Evolutionary conservation across 495 filamentous ascomycete genomes (phyloP), one percentile per base, ranked within the genome.

Genomic region (Lasiosphaeria miniovina): DNA sequence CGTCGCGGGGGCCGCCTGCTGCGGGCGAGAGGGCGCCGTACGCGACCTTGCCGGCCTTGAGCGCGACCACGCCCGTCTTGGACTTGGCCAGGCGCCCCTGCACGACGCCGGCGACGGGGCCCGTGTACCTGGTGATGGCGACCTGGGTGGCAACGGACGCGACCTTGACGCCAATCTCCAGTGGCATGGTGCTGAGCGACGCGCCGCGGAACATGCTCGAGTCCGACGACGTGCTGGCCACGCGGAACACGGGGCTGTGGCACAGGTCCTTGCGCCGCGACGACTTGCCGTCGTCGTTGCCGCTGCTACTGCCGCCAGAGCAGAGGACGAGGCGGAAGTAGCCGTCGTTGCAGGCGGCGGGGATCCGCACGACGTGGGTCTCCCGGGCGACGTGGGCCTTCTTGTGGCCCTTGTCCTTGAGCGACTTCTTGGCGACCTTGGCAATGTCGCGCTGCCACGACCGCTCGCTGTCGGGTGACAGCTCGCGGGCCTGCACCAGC

Each of bases 311-410:
- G 15, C 64, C 70, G 3, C 81, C 82, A 2, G 76, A 68, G 60
- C 85, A 88, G 14, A 89, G 75, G 2, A 87, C 79, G 6, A 89
- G 67, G 40, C 86, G 83, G 52, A 86, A 85, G 64, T 90, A 90
- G 0, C 86, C 87, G 66, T 90, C 87, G 0, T 75, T 75, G 0
- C 82, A 82, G 6, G 81, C 79, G 31, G 79, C 80, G 0, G 87
- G 86, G 17, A 90, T 85, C 5, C 85, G 75, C 4, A 87, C 73
- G 7, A 88, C 78, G 7, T 79, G 80, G 0, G 87, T 89, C 63
- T 88, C 82, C 8, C 86, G 77, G 4, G 82, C 62, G 1, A 69
- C 55, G 61, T 88, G 86, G 7, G 68, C 75, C 56, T 81, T 73
- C 6, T 70, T 73, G 0, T 68, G 60, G 1, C 69, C 75, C 36